These are phyloP conservation scores for Haplosporangium sp. DNA, from an alignment of 371 early-diverging fungal genomes.

Conservation along the genomic window DNA sequence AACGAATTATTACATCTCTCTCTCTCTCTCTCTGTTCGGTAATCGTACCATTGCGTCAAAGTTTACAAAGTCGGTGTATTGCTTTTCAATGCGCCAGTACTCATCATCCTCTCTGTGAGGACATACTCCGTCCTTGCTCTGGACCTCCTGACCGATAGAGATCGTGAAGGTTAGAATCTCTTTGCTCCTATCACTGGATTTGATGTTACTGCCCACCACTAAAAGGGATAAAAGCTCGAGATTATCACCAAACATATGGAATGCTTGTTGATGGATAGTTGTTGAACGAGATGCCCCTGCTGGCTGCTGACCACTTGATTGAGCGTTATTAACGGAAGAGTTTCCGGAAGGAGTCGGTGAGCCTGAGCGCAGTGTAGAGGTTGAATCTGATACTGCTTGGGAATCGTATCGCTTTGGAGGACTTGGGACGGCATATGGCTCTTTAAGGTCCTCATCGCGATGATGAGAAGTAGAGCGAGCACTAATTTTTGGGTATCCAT, in stretches of 20 bases:
- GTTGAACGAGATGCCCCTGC: conserved; percentile 5
- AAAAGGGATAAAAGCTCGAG: conserved; percentile 48
- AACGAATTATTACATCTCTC: too few relatives aligned
- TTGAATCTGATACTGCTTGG: conserved; percentile 20
- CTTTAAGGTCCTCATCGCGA: conserved; percentile 28
- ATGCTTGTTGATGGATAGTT: conserved; percentile 33
- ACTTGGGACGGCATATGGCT: conserved; percentile 10
- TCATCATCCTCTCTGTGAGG: conserved; percentile 60
- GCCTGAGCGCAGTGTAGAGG: conserved; percentile 12
- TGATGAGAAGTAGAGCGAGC: conserved; percentile 46
- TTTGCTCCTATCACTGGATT: conserved; percentile 75
- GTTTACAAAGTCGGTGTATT: conserved; percentile 81
- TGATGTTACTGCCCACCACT: conserved; percentile 76
- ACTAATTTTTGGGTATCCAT: conserved; percentile 36
- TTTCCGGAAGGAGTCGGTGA: conserved; percentile 53
- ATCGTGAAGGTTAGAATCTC: conserved; percentile 71
- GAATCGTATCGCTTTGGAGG: conserved; percentile 45
- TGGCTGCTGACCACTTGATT: conserved; percentile 4
- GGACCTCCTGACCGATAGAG: conserved; percentile 58
- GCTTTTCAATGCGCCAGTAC: conserved; percentile 87
- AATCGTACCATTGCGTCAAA: conserved; percentile 74
- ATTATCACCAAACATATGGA: conserved; percentile 49
- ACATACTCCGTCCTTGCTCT: conserved; percentile 34
- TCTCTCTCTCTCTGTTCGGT: too few relatives aligned
- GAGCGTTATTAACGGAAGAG: conserved; percentile 27